phyloP scores from a whole-genome alignment of 192 early-diverging fungal genomes.

The Coemansia sp. region DNA sequence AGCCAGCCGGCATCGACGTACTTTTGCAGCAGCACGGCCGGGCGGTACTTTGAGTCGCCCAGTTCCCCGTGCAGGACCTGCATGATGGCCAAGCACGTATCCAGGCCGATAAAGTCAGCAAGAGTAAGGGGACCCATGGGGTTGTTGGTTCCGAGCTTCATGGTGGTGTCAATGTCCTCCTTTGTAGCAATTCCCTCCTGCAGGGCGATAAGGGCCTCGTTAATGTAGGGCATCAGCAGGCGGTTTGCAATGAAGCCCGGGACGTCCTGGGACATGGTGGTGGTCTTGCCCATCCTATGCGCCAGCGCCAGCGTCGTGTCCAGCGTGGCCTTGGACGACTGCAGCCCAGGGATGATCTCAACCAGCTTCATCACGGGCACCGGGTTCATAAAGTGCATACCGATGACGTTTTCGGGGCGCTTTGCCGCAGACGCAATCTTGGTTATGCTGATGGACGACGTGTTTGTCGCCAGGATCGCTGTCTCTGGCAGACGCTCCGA shows the following conservation, averaged over 20 bases:
- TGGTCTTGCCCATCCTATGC: constrained; percentile 89
- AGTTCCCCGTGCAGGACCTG: constrained; percentile 85
- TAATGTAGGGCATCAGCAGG: constrained; percentile 98
- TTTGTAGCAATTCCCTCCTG: constrained; percentile 84
- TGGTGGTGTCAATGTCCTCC: constrained; percentile 98
- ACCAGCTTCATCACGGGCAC: constrained; percentile 97
- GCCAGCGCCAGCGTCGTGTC: constrained; percentile 74
- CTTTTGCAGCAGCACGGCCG: constrained; percentile 85
- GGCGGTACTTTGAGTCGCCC: constrained; percentile 95
- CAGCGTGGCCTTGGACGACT: constrained; percentile 72
- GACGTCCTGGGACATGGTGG: constrained; percentile 81
- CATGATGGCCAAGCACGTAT: constrained; percentile 98
- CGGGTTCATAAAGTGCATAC: constrained; percentile 99
- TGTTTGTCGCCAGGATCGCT: constrained; percentile 93
- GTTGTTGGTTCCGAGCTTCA: constrained; percentile 95
- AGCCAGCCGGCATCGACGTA: constrained; percentile 97
- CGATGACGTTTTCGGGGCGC: constrained; percentile 67
- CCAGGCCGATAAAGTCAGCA: constrained; percentile 97
- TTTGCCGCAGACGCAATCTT: constrained; percentile 93
- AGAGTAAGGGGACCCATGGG: constrained; percentile 98
- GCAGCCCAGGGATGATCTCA: constrained; percentile 94
- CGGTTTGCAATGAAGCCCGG: constrained; percentile 98
- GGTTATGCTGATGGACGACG: constrained; percentile 96
- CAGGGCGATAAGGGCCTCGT: constrained; percentile 87
- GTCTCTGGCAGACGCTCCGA: constrained; percentile 63